Base-by-base conservation (phyloP, 1,284 basidiomycete species). In the Grifola frondosa region DNA sequence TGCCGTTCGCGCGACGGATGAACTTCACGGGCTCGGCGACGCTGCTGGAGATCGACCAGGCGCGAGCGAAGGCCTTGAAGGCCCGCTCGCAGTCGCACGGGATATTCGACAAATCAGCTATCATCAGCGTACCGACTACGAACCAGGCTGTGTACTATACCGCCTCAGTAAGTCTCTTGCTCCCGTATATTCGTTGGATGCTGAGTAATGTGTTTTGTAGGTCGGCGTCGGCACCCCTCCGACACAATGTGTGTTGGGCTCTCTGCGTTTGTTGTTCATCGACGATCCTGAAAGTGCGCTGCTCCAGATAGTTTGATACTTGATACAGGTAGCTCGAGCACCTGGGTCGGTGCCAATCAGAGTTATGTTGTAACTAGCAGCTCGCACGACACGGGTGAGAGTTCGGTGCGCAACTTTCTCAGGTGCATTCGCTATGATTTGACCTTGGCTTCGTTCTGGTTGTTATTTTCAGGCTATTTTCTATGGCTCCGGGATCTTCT, bases 311-410 rank as follows among this genome's bases (percentile, higher is more conserved):
- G 48, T 29, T 40, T 63, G 21, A 51, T 63, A 34, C 47, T 62
- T 28, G 61, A 63, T 29, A 61, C 59, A 3, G 61, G 61, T n/a
- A 61, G 59, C 40, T 81, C 80, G 17, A 82, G 81, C 65, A 84
- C 80, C 6, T 84, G 82, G 81, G 64, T 84, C 33, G 80, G 81
- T 19, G 77, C 80, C 10, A 48, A 24, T 15, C 60, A 44, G 15
- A 11, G 60, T 1, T 83, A 78, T 50, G 59, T 59, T 12, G 32
- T 49, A 46, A 82, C 81, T 1, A 65, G 62, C 49, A 75, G 76
- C 37, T 77, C 75, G 42, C 37, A 34, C 15, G 48, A 49, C 28
- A 61, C 59, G 5, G 54, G 52, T 20, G 40, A 57, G n/a, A 35
- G 42, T 19, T 67, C 80, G 50, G 66, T 66, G 41, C 20, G 63